Percentiles rank a stretch among this genome's conserved stretches.
phyloP scores from a whole-genome alignment of 768 basidiomycete species.

The Naganishia friedmannii region DNA sequence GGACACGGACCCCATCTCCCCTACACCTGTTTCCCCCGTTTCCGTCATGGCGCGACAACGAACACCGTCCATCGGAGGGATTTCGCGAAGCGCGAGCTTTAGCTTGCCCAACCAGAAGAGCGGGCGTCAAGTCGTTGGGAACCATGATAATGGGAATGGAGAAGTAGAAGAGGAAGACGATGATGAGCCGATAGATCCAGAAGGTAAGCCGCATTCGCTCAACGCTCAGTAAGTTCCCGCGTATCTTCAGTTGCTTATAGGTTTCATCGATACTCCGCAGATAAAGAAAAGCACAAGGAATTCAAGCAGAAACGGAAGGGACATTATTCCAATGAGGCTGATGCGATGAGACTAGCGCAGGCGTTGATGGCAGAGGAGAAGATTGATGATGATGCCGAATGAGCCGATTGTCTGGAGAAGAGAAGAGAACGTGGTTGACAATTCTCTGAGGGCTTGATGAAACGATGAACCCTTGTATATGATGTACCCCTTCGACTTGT shows the following conservation, averaged over 20 bases:
- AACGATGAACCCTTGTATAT: not conserved
- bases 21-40: conserved; percentile 34
- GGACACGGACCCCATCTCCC: conserved; percentile 14
- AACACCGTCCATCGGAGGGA: conserved; percentile 15
- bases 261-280: not conserved
- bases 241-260: not conserved
- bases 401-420: not conserved
- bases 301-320: conserved; percentile 46
- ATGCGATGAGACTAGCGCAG: conserved; percentile 45
- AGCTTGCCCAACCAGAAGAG: conserved; percentile 68
- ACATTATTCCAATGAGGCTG: conserved; percentile 52
- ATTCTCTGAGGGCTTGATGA: not conserved
- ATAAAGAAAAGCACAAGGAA: conserved; percentile 39
- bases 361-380: conserved; percentile 30
- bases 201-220: conserved; percentile 60
- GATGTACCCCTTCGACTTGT: not conserved
- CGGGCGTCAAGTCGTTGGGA: conserved; percentile 44
- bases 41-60: conserved; percentile 13
- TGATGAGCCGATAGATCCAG: conserved; percentile 79
- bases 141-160: conserved; percentile 53
- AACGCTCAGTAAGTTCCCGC: not conserved
- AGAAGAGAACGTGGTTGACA: not conserved
- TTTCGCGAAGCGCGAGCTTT: conserved; percentile 71
- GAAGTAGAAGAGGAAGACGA: conserved; percentile 60
- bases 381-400: conserved; percentile 18